Evolutionary conservation across 2,329 filamentous ascomycete species (phyloP), one percentile per base, ranked within the genome.

Genomic region (Nannizziopsis barbatae): DNA sequence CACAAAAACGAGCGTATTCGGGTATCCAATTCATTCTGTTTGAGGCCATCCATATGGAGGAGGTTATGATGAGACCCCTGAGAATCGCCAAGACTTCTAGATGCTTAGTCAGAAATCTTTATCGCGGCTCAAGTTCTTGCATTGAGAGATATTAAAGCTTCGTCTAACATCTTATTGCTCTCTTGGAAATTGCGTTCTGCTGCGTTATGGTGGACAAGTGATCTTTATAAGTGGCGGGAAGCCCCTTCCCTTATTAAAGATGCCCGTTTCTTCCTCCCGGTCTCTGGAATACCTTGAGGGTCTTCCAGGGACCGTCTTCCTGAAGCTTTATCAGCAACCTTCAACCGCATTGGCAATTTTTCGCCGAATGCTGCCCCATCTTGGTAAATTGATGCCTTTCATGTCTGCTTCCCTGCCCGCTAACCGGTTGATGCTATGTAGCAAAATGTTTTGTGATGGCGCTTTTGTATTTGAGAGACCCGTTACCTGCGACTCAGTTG

Each of bases 391-490:
- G 11, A 47, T 38, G 47, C 5, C 22, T 38, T 20, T 14, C 35
- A n/a, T 31, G 11, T 17, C 9, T 6, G 30, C 47, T 33, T 17
- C 33, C 39, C 17, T 38, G 27, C n/a, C 20, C 46, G 41, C 44
- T 52, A 56, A 52, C 52, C 35, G 47, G 49, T 57, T 27, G 57
- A 58, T 12, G n/a, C 14, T 37, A 15, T 18, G 11, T 11, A 86
- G 90, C 92, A 58, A 96, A 98, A 75, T 87, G 82, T 12, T 84
- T 98, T 60, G 90, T 98, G 52, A 95, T 95, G 83, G 85, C 86
- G 35, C 80, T 98, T 60, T 80, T 98, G 3, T 98, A 95, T 70
- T 84, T 93, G 71, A 85, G 86, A 36, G 75, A 77, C 9, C 86
- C 92, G 0, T 78, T 96, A 54, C 77, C 80, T 1, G 76, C 86